Evolutionary conservation across 2,329 filamentous ascomycete species (phyloP), one percentile per base, ranked within the genome.

Genomic region (Talaromyces sp.): DNA sequence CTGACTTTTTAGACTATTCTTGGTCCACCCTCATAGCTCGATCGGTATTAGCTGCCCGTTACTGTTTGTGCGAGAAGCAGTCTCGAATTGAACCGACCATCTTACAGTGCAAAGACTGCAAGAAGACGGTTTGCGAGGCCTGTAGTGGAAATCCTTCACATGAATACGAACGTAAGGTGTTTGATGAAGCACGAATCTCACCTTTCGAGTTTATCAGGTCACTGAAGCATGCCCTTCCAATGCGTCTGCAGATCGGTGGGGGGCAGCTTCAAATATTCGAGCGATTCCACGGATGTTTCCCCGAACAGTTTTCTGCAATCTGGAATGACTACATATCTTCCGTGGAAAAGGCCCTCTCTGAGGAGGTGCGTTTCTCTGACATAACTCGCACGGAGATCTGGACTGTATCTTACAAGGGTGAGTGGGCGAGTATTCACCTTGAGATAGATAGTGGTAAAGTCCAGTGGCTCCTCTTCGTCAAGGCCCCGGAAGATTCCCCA

Each of bases 21-120:
- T n/a, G n/a, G n/a, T n/a, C n/a, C 24, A n/a, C 11, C 14, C 16
- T 48, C 24, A 11, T 22, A 35, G 32, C 32, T 20, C 19, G 8
- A 29, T 24, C 35, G 19, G 33, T 29, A n/a, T 13, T 35, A 22
- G 43, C 44, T 52, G 67, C 71, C 9, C 75, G 76, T 10, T 70
- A 80, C n/a, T 88, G 86, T 57, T 67, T 70, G 37, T 88, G 86
- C 52, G 86, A 88, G 68, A 77, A 79, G 1, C 72, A 75, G 32
- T 68, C 67, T 3, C 60, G 66, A 0, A 66, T 77, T 2, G 70
- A 73, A 3, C 60, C 65, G 5, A 52, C 60, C 0, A 74, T 86
- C 6, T 72, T 78, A 32, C 58, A 67, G 33, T 87, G 85, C 60
- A 61, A 58, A 1, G 65, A 75, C 4, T 88, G 85, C 57, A 70